Evolutionary conservation across 202 grass and related monocot genomes (phyloP).

Genomic region (Schoenoplectus triqueter): DNA sequence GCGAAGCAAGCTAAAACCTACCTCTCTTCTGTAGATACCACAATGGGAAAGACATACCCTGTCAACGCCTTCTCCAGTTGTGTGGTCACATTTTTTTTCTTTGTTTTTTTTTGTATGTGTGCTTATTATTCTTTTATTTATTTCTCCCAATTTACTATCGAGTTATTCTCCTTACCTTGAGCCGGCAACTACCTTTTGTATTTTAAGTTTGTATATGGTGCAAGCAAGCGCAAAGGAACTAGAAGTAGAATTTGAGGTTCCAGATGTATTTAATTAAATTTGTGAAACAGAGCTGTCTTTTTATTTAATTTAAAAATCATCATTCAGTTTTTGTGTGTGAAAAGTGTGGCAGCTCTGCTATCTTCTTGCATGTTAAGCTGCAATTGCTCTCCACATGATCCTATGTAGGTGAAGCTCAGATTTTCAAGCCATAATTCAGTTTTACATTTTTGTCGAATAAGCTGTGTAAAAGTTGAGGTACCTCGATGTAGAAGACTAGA

Average conservation of each 20-base stretch:
- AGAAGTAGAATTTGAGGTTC: slow-evolving; percentile 33
- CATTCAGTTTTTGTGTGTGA: neutral
- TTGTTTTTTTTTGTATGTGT: neutral
- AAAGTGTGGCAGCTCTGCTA: neutral
- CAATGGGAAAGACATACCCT: slow-evolving; percentile 24
- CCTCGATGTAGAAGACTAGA: too few relatives aligned
- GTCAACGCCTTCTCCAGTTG: neutral
- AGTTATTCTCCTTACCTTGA: slow-evolving; percentile 27
- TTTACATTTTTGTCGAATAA: neutral
- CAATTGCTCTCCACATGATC: neutral
- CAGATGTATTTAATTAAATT: slow-evolving; percentile 31
- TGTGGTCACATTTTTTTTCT: slow-evolving; percentile 2
- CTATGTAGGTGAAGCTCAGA: neutral
- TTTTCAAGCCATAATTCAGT: neutral
- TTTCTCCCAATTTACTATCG: neutral
- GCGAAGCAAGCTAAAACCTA: slow-evolving; percentile 77
- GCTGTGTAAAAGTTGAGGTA: too few relatives aligned
- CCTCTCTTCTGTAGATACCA: slow-evolving; percentile 38
- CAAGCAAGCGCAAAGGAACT: slow-evolving; percentile 35
- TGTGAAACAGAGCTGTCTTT: neutral
- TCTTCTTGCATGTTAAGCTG: neutral
- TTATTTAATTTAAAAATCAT: slow-evolving; percentile 5
- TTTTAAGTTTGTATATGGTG: slow-evolving; percentile 31
- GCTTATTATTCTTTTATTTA: slow-evolving; percentile 35
- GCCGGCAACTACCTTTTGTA: slow-evolving; percentile 28